Conservation (phyloP, 2,329 filamentous ascomycete genomes). For the Westerdykella sp. region DNA sequence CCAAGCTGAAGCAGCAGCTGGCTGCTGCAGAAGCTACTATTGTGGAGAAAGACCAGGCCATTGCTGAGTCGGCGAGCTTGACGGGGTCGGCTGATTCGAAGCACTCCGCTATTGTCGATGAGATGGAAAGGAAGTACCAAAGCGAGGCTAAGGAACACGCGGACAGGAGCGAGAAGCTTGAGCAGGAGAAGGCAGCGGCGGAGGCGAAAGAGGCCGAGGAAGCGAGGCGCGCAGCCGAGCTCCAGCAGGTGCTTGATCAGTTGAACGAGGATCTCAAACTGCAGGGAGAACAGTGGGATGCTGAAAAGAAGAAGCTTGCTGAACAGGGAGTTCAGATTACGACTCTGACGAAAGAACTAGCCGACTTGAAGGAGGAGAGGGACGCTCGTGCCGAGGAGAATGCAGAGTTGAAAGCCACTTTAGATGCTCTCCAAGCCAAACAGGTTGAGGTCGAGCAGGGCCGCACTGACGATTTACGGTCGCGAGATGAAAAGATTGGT, state of each 20-base stretch:
- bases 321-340: slow-evolving; percentile 28
- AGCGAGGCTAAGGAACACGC: slow-evolving; percentile 29
- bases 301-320: slow-evolving; percentile 31
- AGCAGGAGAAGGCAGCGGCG: slow-evolving; percentile 26
- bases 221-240: slow-evolving; percentile 26
- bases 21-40: slow-evolving; percentile 26
- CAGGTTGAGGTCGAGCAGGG: slow-evolving; percentile 23
- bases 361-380: slow-evolving; percentile 19
- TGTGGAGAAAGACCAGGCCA: slow-evolving; percentile 26
- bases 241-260: slow-evolving; percentile 32
- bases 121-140: slow-evolving; percentile 34
- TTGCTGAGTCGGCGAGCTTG: slow-evolving; percentile 15
- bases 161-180: slow-evolving; percentile 25
- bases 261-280: slow-evolving; percentile 32
- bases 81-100: slow-evolving; percentile 14
- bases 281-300: slow-evolving; percentile 31
- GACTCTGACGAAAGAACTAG: slow-evolving; percentile 18
- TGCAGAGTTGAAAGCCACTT: slow-evolving; percentile 15
- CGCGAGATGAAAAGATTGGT: slow-evolving; percentile 26
- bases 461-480: slow-evolving; percentile 20
- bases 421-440: slow-evolving; percentile 25
- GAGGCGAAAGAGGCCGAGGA: slow-evolving; percentile 29
- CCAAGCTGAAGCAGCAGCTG: slow-evolving; percentile 28
- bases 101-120: slow-evolving; percentile 24
- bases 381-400: slow-evolving; percentile 19